Percentiles rank a stretch among this genome's conserved stretches.
phyloP scores from a whole-genome alignment of 352 stramenopile genomes.

The Pythium aristosporum region DNA sequence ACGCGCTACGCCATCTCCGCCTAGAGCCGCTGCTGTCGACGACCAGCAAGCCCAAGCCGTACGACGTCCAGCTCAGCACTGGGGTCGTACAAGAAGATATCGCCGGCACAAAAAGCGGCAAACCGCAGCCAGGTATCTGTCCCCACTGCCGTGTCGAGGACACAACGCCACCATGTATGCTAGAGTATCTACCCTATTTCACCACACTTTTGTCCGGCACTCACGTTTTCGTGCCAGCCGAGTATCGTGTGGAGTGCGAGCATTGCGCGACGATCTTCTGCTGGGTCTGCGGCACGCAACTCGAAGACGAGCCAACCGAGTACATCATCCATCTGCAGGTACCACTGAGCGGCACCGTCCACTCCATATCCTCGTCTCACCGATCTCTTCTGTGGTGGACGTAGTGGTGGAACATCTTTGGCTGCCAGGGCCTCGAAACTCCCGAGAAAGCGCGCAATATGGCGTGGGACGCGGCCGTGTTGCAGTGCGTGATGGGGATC shows the following conservation, averaged over 20 bases:
- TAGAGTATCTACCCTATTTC: too few species aligned
- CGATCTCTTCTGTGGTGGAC: too few species aligned
- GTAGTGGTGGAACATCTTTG: not conserved
- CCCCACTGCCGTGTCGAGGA: not conserved
- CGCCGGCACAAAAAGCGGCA: not conserved
- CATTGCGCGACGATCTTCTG: not conserved
- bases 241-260: not conserved
- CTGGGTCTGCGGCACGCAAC: not conserved
- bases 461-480: not conserved
- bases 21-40: not conserved
- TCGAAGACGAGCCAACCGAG: not conserved
- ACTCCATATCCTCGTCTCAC: too few species aligned
- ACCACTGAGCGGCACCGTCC: not conserved
- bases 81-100: not conserved
- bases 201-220: too few species aligned
- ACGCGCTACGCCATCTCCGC: conserved; percentile 1
- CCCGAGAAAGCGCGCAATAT: not conserved
- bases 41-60: not conserved
- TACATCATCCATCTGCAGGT: not conserved
- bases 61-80: not conserved
- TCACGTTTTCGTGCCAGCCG: not conserved
- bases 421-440: not conserved
- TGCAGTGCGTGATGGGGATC: not conserved
- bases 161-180: too few species aligned
- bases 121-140: not conserved